Evolutionary conservation across 441 rosid species (phyloP).

Genomic region (Pelargonium fulgidum): DNA sequence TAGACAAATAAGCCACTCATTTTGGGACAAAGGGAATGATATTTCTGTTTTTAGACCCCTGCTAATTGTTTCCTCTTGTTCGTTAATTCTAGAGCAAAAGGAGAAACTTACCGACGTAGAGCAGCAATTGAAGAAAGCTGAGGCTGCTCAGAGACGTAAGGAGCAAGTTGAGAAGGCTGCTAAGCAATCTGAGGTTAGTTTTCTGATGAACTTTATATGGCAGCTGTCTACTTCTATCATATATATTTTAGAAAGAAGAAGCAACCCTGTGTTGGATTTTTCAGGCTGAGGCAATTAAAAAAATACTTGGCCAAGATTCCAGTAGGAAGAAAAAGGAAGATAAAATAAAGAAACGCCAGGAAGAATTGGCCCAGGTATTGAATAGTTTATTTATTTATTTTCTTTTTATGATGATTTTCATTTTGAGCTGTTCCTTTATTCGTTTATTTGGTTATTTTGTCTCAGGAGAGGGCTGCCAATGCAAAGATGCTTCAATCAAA

Average conservation of each 20-base stretch:
- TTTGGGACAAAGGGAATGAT: too few relatives aligned
- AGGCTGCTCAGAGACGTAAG: constrained; percentile 88
- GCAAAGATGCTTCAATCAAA: constrained; percentile 41
- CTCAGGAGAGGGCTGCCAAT: constrained; percentile 72
- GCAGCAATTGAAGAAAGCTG: constrained; percentile 75
- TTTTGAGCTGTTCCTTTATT: constrained; percentile 10
- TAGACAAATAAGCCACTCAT: too few relatives aligned
- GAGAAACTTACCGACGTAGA: constrained; percentile 80
- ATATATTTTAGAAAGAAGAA: constrained; percentile 10
- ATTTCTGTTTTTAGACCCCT: background rate
- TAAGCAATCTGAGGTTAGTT: constrained; percentile 68
- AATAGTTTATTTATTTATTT: background rate
- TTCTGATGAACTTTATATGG: constrained; percentile 12
- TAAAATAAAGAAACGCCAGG: constrained; percentile 65
- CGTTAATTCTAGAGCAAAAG: constrained; percentile 52
- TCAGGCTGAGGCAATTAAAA: constrained; percentile 84
- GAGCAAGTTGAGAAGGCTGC: constrained; percentile 85
- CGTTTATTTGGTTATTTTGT: background rate
- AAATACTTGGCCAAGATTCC: constrained; percentile 94
- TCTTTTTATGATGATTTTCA: background rate
- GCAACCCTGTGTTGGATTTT: constrained; percentile 11
- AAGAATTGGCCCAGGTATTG: constrained; percentile 76
- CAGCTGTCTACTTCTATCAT: background rate
- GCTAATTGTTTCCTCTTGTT: background rate
- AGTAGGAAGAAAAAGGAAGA: constrained; percentile 82